phyloP scores from a whole-genome alignment of 129 eudicot genomes.

The Flaveria ramosissima region DNA sequence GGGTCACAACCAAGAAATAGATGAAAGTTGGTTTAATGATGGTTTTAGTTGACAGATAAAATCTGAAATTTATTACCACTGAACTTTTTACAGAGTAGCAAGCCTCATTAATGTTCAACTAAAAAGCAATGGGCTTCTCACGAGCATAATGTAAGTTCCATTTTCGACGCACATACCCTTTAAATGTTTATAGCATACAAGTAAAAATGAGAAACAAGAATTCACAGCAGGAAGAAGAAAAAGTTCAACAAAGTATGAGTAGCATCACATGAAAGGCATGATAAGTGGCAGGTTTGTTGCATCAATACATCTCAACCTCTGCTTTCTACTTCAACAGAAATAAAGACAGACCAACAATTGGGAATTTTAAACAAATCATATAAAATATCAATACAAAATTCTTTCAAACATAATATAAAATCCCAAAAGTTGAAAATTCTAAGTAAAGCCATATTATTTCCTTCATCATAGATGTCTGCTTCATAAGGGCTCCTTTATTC shows the following conservation, averaged over 20 bases:
- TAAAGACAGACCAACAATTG: slow-evolving; percentile 27
- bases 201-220: slow-evolving; percentile 19
- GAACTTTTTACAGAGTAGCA: slow-evolving; percentile 29
- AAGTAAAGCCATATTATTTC: too few relatives aligned
- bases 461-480: slow-evolving; percentile 17
- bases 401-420: too few relatives aligned
- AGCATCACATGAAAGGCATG: slow-evolving; percentile 56
- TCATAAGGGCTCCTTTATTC: slow-evolving; percentile 36
- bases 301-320: not conserved
- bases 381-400: not conserved
- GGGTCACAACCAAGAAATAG: not conserved
- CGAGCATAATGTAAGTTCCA: slow-evolving; percentile 38
- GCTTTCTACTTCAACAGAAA: slow-evolving; percentile 28
- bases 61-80: slow-evolving; percentile 30
- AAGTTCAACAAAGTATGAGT: slow-evolving; percentile 26
- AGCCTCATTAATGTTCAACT: slow-evolving; percentile 56
- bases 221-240: slow-evolving; percentile 13
- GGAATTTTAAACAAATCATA: slow-evolving; percentile 6
- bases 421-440: too few relatives aligned
- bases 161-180: too few relatives aligned
- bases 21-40: slow-evolving; percentile 14
- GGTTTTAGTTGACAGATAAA: slow-evolving; percentile 25
- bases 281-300: slow-evolving; percentile 32
- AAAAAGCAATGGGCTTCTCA: slow-evolving; percentile 53
- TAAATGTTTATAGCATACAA: slow-evolving; percentile 39